Evolutionary conservation across 176 grass and related monocot genomes (phyloP).

Genomic region (Tillandsia leiboldiana): DNA sequence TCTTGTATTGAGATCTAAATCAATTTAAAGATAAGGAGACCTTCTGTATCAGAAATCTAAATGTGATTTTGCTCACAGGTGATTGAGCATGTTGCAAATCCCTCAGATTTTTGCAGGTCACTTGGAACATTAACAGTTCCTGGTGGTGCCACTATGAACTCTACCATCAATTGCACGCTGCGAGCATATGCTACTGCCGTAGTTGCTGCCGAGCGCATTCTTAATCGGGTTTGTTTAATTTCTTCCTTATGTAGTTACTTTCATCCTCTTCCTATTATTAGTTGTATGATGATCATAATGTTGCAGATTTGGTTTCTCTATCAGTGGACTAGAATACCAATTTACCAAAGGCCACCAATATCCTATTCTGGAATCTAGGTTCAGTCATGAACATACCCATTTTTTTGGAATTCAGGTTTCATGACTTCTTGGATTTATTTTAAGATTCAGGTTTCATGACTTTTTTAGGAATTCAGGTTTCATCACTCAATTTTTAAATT

Average conservation of each 20-base stretch:
- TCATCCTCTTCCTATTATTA: neutral
- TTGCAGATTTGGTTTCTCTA: too few species aligned
- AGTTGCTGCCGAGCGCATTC: constrained; percentile 72
- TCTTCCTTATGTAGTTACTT: neutral
- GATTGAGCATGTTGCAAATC: constrained; percentile 84
- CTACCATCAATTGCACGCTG: constrained; percentile 83
- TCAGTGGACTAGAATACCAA: too few species aligned
- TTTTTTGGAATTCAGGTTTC: too few species aligned
- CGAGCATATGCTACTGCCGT: too few species aligned
- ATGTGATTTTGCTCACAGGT: constrained; percentile 50
- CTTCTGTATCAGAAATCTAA: neutral
- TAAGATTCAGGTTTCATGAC: too few species aligned
- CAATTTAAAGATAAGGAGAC: neutral
- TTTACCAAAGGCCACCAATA: too few species aligned
- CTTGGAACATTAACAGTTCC: constrained; percentile 59
- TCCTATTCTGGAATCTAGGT: too few species aligned
- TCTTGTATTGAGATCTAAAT: neutral
- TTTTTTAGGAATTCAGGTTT: too few species aligned
- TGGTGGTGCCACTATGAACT: constrained; percentile 58
- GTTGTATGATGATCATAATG: neutral
- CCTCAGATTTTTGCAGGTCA: constrained; percentile 72
- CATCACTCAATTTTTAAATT: too few species aligned
- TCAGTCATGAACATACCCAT: too few species aligned
- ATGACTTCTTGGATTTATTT: too few species aligned
- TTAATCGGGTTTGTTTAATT: constrained; percentile 56